Conservation (phyloP, 768 basidiomycete genomes). For the Tricholoma furcatifolium region DNA sequence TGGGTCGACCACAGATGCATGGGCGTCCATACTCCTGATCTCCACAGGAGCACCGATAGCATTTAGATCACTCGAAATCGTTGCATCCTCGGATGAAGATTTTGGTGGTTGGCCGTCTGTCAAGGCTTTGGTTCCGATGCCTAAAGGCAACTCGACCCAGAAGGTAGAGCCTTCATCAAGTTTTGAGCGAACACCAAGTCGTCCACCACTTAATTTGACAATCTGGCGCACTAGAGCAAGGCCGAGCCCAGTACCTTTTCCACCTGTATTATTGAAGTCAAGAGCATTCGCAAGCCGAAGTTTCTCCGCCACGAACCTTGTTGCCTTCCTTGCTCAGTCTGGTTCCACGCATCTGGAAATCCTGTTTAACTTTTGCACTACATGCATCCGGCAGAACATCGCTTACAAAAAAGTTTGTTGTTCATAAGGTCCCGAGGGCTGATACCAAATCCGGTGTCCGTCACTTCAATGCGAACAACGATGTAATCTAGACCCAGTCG, state of each 20-base stretch:
- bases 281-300: background rate
- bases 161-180: constrained; percentile 77
- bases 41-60: constrained; percentile 17
- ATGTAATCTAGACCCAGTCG: constrained; percentile 52
- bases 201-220: constrained; percentile 71
- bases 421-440: constrained; percentile 60
- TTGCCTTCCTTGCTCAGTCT: constrained; percentile 72
- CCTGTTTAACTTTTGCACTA: background rate
- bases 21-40: constrained; percentile 25
- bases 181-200: constrained; percentile 67
- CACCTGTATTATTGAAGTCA: constrained; percentile 33
- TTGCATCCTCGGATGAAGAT: constrained; percentile 15
- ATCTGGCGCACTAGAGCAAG: constrained; percentile 78
- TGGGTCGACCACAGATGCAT: constrained; percentile 22
- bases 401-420: constrained; percentile 68
- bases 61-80: constrained; percentile 15
- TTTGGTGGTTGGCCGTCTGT: constrained; percentile 13
- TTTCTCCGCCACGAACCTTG: constrained; percentile 41
- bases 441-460: constrained; percentile 66
- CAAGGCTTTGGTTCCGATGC: constrained; percentile 59
- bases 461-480: constrained; percentile 83
- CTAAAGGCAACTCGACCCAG: constrained; percentile 85
- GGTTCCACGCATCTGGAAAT: constrained; percentile 64
- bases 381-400: constrained; percentile 4
- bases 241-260: constrained; percentile 73